Conservation (phyloP, 148 eudicot genomes). For the Silene latifolia region DNA sequence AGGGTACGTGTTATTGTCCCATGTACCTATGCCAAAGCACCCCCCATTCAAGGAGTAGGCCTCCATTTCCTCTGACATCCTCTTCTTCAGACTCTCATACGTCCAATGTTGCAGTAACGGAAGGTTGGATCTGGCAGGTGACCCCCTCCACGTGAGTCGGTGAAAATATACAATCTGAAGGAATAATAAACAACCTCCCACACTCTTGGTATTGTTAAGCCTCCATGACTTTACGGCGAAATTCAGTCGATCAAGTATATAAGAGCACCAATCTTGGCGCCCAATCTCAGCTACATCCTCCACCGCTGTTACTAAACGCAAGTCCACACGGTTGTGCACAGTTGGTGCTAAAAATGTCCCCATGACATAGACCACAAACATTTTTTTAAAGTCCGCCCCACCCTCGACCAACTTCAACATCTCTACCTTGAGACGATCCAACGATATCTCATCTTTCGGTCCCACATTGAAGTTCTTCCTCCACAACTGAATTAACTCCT, state of each 20-base stretch:
- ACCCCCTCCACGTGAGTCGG: not conserved
- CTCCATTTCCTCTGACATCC: not conserved
- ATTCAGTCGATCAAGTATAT: not conserved
- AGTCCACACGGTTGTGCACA: not conserved
- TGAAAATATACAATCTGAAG: not conserved
- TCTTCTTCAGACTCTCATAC: not conserved
- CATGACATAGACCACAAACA: not conserved
- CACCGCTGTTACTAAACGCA: not conserved
- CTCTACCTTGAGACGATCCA: not conserved
- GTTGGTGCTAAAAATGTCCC: not conserved
- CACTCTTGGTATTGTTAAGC: not conserved
- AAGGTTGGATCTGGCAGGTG: not conserved
- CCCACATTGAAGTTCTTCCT: not conserved
- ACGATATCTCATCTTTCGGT: not conserved
- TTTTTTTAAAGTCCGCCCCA: not conserved
- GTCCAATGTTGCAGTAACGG: not conserved
- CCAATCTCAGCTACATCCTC: not conserved
- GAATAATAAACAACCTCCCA: not conserved
- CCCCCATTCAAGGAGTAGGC: not conserved
- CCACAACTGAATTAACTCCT: not conserved
- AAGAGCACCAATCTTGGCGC: not conserved
- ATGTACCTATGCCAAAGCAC: not conserved
- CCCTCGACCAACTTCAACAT: not conserved
- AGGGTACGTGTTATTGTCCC: not conserved
- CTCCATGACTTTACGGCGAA: not conserved